Conservation (phyloP, 1,139 yeast genomes). For the Chernovozyma aurita region DNA sequence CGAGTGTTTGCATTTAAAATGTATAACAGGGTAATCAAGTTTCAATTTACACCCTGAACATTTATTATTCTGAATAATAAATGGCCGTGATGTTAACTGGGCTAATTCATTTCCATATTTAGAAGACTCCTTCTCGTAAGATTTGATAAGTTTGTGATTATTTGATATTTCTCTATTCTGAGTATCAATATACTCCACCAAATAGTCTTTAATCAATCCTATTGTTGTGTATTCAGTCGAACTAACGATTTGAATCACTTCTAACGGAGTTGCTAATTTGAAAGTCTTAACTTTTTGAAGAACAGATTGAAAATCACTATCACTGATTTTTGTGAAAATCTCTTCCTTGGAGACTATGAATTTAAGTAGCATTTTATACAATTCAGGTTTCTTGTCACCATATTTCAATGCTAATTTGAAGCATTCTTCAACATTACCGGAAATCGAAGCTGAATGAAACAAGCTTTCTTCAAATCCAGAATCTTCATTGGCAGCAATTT, state of each 20-base stretch:
- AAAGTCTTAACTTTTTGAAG: slow-evolving; percentile 50
- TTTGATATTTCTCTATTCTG: slow-evolving; percentile 66
- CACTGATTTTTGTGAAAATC: slow-evolving; percentile 51
- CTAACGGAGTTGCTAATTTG: slow-evolving; percentile 67
- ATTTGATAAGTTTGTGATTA: slow-evolving; percentile 60
- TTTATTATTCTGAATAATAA: slow-evolving; percentile 60
- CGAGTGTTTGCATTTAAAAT: slow-evolving; percentile 83
- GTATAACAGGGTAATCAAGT: slow-evolving; percentile 76
- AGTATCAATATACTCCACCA: slow-evolving; percentile 56
- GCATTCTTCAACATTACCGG: slow-evolving; percentile 56
- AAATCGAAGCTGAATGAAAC: slow-evolving; percentile 59
- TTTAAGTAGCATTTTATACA: slow-evolving; percentile 63
- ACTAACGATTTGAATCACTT: slow-evolving; percentile 66
- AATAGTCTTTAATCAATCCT: slow-evolving; percentile 67
- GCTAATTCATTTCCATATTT: slow-evolving; percentile 50
- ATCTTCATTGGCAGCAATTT: slow-evolving; percentile 29
- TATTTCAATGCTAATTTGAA: slow-evolving; percentile 52
- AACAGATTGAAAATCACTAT: slow-evolving; percentile 45
- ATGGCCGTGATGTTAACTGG: slow-evolving; percentile 50
- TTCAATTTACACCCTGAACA: slow-evolving; percentile 70
- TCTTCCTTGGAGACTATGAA: slow-evolving; percentile 58
- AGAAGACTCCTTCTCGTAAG: slow-evolving; percentile 66
- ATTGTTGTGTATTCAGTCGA: slow-evolving; percentile 62
- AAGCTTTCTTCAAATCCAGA: slow-evolving; percentile 51
- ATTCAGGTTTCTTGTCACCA: slow-evolving; percentile 59